Conservation (phyloP, 495 filamentous ascomycete genomes). For the Hyphodiscus hymeniophilus region DNA sequence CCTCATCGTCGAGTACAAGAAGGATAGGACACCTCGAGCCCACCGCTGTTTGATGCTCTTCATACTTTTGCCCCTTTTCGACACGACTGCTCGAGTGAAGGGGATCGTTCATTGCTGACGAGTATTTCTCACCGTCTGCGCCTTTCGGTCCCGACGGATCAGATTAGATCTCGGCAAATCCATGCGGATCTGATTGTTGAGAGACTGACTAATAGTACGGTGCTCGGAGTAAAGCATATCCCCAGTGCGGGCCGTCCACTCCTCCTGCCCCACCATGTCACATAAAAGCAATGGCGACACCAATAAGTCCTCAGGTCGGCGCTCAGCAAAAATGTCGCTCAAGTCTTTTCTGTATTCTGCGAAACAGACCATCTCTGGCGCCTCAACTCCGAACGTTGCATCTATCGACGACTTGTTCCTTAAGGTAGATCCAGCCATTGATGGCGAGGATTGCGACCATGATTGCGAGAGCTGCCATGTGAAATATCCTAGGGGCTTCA, state of each 20-base stretch:
- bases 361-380: slow-evolving; percentile 14
- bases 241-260: no score
- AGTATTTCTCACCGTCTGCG: no score
- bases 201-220: background rate
- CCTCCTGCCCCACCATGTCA: background rate
- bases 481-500: slow-evolving; percentile 59
- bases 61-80: no score
- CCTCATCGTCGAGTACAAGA: background rate
- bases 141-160: background rate
- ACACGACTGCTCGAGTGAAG: no score
- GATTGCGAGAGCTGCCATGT: slow-evolving; percentile 83
- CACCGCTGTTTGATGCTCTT: no score
- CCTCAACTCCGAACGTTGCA: slow-evolving; percentile 12
- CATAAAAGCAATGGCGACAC: background rate
- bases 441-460: slow-evolving; percentile 82
- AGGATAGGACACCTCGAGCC: no score
- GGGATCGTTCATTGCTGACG: no score
- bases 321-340: slow-evolving; percentile 14
- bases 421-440: slow-evolving; percentile 57
- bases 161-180: background rate
- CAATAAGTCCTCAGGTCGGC: background rate
- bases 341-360: slow-evolving; percentile 16
- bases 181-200: slow-evolving; percentile 8
- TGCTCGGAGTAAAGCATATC: slow-evolving; percentile 6
- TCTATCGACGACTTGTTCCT: slow-evolving; percentile 45